Percentiles rank a stretch among this genome's conserved stretches.
Conservation (phyloP, 805 yeast species). For the Metahyphopichia silvanorum region DNA sequence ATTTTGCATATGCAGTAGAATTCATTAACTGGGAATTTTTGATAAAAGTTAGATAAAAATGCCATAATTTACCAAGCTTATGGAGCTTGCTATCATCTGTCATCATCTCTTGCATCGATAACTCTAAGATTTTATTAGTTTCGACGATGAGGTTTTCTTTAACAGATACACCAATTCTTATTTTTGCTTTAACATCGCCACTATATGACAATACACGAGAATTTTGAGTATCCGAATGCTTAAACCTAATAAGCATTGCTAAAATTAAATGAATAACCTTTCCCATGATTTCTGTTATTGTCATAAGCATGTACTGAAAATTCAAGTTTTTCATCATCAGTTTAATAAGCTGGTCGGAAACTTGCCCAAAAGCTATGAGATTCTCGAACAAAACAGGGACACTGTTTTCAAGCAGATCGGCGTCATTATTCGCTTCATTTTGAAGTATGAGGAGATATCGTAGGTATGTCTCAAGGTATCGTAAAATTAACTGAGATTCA, state of each 20-base stretch:
- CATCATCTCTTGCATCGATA: constrained; percentile 8
- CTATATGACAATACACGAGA: too few relatives aligned
- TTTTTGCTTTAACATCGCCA: too few relatives aligned
- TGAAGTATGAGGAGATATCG: constrained; percentile 30
- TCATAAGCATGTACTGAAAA: constrained; percentile 19
- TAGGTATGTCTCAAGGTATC: constrained; percentile 26
- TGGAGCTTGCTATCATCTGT: constrained; percentile 12
- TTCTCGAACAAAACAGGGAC: neutral
- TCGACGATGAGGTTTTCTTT: neutral
- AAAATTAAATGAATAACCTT: constrained; percentile 28
- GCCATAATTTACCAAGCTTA: constrained; percentile 33
- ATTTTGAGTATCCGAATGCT: too few relatives aligned
- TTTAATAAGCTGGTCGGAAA: neutral
- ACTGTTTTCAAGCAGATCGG: neutral
- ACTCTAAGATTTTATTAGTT: constrained; percentile 3
- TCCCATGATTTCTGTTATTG: constrained; percentile 26
- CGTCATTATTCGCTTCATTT: constrained; percentile 22
- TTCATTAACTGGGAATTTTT: constrained; percentile 25
- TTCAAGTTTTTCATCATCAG: too few relatives aligned
- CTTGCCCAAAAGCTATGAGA: neutral
- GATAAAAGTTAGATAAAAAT: constrained; percentile 35
- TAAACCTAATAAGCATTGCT: constrained; percentile 29
- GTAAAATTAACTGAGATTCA: constrained; percentile 19
- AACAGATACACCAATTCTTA: neutral
- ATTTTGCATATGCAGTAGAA: constrained; percentile 27